These are phyloP conservation scores for Stereocaulon alpinum DNA, from an alignment of 495 filamentous ascomycete species.

Conservation along the genomic window DNA sequence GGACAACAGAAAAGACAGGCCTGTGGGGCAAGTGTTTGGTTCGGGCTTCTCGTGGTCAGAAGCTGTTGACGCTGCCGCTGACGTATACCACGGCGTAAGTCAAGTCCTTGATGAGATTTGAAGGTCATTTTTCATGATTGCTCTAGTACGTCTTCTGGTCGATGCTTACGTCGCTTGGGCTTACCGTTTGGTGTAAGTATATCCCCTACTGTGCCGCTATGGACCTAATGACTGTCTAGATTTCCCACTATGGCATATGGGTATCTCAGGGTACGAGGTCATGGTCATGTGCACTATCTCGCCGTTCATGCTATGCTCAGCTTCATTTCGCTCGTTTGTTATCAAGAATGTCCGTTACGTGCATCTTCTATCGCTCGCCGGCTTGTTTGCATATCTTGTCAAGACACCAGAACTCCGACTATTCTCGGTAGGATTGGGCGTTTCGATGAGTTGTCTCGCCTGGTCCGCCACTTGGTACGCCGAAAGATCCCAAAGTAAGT, in stretches of 20 bases:
- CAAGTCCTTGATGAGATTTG: conserved; percentile 5
- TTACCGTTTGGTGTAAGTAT: conserved; percentile 85
- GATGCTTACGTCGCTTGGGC: conserved; percentile 74
- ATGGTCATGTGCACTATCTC: conserved; percentile 76
- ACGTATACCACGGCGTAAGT: conserved; percentile 86
- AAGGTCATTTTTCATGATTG: conserved; percentile 22
- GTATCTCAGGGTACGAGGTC: conserved; percentile 92
- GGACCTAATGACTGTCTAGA: conserved; percentile 37
- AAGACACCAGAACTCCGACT: conserved; percentile 65
- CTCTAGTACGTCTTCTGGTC: conserved; percentile 91
- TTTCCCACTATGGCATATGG: conserved; percentile 99
- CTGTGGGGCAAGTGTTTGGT: conserved; percentile 58
- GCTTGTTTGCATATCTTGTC: conserved; percentile 70
- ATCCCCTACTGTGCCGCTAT: background rate
- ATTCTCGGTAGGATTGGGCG: conserved; percentile 67
- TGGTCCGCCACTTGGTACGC: conserved; percentile 74
- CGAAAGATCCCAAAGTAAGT: conserved; percentile 59
- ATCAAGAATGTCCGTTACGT: conserved; percentile 55
- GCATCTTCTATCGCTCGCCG: conserved; percentile 67
- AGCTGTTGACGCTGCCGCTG: conserved; percentile 70
- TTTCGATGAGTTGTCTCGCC: conserved; percentile 65
- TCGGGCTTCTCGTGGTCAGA: conserved; percentile 62
- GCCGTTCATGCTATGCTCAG: conserved; percentile 69
- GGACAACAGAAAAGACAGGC: conserved; percentile 59
- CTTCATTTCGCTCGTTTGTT: conserved; percentile 54